Evolutionary conservation across 2,329 filamentous ascomycete species (phyloP), one percentile per base, ranked within the genome.

Genomic region (Alternaria metachromatica): DNA sequence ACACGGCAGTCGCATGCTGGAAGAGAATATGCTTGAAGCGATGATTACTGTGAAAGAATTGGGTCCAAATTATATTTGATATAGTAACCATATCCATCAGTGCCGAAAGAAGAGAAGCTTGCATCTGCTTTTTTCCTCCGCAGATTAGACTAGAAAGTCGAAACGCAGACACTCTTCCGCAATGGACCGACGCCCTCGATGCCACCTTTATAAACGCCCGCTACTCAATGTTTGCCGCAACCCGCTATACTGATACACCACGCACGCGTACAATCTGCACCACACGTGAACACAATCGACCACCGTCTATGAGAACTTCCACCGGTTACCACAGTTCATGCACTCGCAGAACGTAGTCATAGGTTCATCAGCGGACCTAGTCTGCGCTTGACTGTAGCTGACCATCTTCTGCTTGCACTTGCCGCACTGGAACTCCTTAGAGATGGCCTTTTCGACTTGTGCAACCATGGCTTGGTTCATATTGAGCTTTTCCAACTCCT

Each of bases 381-480:
- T 99, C 85, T 99, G 96, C 5, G 96, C 96, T 83, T 99, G 96
- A 53, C 89, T 93, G 82, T 99, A 99, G 81, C 91, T 94, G 77
- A 98, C 96, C 85, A 93, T 94, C 85, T 92, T 94, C 87, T 97
- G 87, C 74, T 92, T 92, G 83, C 96, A 99, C 81, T 94, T 94
- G 76, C 93, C 89, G 83, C 96, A 99, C 82, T 93, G 90, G 76
- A 98, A 86, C 61, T 90, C 92, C 78, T 92, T 91, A 78, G 90
- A 94, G 82, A 97, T 93, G 78, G 91, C 94, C 86, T 94, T 96
- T 82, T 97, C 91, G 18, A 89, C 92, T 85, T 94, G 92, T 61
- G 95, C 92, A 11, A 97, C 94, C 89, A 98, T 96, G 2, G 96
- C 93, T 81, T 95, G 93, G 84, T 94, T 94, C 92, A 98, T 94